Evolutionary conservation across 306 rosid species (phyloP).

Genomic region (Alnus rubra): DNA sequence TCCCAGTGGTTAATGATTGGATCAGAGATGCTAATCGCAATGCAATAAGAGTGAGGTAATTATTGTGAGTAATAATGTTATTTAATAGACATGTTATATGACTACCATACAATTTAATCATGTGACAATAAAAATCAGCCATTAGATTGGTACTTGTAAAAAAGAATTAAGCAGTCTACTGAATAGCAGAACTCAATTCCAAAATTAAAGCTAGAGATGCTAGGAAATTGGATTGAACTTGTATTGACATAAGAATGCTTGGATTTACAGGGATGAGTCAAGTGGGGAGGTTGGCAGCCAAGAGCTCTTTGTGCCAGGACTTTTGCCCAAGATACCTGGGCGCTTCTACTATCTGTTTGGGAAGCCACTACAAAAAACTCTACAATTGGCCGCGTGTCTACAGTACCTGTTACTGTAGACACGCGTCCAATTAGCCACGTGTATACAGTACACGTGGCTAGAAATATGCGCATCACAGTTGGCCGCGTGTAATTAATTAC

Average conservation of each 20-base stretch:
- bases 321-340: slow-evolving; percentile 78
- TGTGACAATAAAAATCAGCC: too few species aligned
- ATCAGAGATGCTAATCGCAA: slow-evolving; percentile 30
- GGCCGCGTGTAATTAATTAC: too few species aligned
- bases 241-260: background rate
- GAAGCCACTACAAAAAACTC: too few species aligned
- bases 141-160: too few species aligned
- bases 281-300: slow-evolving; percentile 63
- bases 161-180: too few species aligned
- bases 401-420: too few species aligned
- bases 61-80: background rate
- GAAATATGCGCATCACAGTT: too few species aligned
- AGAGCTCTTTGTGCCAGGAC: slow-evolving; percentile 37
- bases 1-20: slow-evolving; percentile 52
- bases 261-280: slow-evolving; percentile 40
- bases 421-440: too few species aligned
- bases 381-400: too few species aligned
- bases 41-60: slow-evolving; percentile 53
- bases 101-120: too few species aligned
- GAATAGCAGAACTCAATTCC: too few species aligned
- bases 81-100: background rate
- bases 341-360: slow-evolving; percentile 82
- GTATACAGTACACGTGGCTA: too few species aligned
- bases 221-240: background rate
- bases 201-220: background rate